Percentiles rank a stretch among this genome's conserved stretches.
Evolutionary conservation across 1,139 yeast genomes (phyloP).

Genomic region (Pneumocystis wakefieldiae): DNA sequence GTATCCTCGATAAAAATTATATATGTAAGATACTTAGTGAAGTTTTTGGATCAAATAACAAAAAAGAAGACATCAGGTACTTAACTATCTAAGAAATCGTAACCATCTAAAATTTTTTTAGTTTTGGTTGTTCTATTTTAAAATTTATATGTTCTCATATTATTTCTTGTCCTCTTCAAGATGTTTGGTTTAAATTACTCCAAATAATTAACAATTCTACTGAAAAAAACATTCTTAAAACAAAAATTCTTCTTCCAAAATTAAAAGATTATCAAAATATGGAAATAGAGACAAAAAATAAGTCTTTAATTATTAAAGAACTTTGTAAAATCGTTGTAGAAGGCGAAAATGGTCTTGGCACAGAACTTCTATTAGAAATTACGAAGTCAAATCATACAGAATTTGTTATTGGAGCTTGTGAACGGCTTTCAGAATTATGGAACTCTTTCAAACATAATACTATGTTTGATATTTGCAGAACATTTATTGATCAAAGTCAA

Average conservation of each 20-base stretch:
- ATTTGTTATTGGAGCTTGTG: conserved; percentile 36
- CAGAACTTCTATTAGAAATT: conserved; percentile 42
- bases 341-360: conserved; percentile 42
- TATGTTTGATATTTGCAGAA: conserved; percentile 42
- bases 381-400: conserved; percentile 35
- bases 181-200: conserved; percentile 13
- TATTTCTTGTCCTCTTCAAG: conserved; percentile 4
- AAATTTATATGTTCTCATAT: background rate
- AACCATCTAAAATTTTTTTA: conserved; percentile 15
- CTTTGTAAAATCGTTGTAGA: conserved; percentile 30
- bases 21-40: conserved; percentile 26
- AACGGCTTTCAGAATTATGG: conserved; percentile 42
- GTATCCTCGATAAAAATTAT: conserved; percentile 33
- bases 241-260: conserved; percentile 1
- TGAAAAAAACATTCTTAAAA: background rate
- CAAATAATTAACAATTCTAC: conserved; percentile 18
- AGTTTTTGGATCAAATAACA: conserved; percentile 15
- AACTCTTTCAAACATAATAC: conserved; percentile 38
- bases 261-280: background rate
- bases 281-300: background rate
- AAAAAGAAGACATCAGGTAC: conserved; percentile 25
- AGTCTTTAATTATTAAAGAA: background rate
- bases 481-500: conserved; percentile 34
- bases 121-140: background rate
- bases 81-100: conserved; percentile 12